These are phyloP conservation scores for Jamesozyma gamospora DNA, from an alignment of 805 yeast species.

Conservation along the genomic window DNA sequence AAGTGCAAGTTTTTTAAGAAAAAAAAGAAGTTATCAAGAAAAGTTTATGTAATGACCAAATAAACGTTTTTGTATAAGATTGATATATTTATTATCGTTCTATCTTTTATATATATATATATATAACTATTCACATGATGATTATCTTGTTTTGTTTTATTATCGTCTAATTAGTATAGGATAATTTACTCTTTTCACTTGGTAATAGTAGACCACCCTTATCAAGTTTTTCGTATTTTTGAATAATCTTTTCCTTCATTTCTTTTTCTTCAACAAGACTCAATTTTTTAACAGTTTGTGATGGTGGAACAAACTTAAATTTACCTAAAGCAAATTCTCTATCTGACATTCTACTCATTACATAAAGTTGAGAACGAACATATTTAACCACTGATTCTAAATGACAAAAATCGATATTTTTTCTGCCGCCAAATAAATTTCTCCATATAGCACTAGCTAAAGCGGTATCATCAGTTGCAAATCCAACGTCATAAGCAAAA, in stretches of 20 bases:
- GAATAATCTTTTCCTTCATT: conserved; percentile 40
- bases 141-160: too few species aligned
- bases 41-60: too few species aligned
- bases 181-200: conserved; percentile 45
- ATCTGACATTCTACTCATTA: conserved; percentile 75
- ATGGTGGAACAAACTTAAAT: conserved; percentile 76
- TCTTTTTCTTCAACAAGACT: conserved; percentile 53
- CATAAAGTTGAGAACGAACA: conserved; percentile 81
- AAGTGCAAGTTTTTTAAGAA: neutral
- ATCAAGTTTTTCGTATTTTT: conserved; percentile 42
- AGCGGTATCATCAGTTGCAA: conserved; percentile 67
- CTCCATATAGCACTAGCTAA: conserved; percentile 80
- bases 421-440: conserved; percentile 80
- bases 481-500: conserved; percentile 87
- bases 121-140: neutral
- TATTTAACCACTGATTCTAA: conserved; percentile 85
- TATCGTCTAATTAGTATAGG: conserved; percentile 35
- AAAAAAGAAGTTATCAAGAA: too few species aligned
- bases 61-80: too few species aligned
- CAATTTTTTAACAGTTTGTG: conserved; percentile 63
- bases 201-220: conserved; percentile 40
- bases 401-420: conserved; percentile 69
- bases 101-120: too few species aligned
- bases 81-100: neutral
- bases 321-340: conserved; percentile 89